phyloP scores from a whole-genome alignment of 257 asterid species.

The Eustoma russellianum region DNA sequence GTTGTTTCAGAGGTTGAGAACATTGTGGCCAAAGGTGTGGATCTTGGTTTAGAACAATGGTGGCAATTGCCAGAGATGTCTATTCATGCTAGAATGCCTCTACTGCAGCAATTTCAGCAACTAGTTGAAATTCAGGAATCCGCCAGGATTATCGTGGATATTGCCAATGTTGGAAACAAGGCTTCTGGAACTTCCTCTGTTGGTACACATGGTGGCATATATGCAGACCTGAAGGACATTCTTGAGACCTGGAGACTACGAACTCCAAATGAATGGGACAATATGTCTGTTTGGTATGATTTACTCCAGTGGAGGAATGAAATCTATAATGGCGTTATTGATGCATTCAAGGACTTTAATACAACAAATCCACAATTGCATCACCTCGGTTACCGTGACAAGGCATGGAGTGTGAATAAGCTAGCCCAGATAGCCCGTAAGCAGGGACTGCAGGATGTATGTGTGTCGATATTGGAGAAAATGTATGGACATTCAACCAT shows the following conservation, averaged over 20 bases:
- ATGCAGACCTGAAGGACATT: constrained; percentile 96
- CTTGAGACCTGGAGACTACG: constrained; percentile 99
- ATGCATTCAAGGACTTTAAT: constrained; percentile 84
- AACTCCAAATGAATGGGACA: constrained; percentile 99
- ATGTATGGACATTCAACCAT: constrained; percentile 99
- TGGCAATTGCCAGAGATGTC: constrained; percentile 99
- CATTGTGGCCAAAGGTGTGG: constrained; percentile 91
- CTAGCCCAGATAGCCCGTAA: constrained; percentile 95
- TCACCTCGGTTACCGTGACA: constrained; percentile 98
- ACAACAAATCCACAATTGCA: constrained; percentile 79
- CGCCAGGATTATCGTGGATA: constrained; percentile 78
- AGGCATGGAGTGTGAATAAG: constrained; percentile 99
- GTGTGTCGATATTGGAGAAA: constrained; percentile 88
- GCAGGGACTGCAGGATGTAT: constrained; percentile 85
- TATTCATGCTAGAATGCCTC: constrained; percentile 85
- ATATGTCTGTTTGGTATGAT: constrained; percentile 95
- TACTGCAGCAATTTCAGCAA: constrained; percentile 97
- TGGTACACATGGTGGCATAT: constrained; percentile 72
- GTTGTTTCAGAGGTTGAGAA: constrained; percentile 92
- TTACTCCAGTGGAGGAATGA: constrained; percentile 99
- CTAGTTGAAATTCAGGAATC: constrained; percentile 98
- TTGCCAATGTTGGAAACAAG: constrained; percentile 92
- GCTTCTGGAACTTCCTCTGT: constrained; percentile 63
- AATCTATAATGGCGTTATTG: constrained; percentile 89
- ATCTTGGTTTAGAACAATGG: constrained; percentile 98